Conservation (phyloP, 768 basidiomycete genomes). For the Mycena epipterygia region DNA sequence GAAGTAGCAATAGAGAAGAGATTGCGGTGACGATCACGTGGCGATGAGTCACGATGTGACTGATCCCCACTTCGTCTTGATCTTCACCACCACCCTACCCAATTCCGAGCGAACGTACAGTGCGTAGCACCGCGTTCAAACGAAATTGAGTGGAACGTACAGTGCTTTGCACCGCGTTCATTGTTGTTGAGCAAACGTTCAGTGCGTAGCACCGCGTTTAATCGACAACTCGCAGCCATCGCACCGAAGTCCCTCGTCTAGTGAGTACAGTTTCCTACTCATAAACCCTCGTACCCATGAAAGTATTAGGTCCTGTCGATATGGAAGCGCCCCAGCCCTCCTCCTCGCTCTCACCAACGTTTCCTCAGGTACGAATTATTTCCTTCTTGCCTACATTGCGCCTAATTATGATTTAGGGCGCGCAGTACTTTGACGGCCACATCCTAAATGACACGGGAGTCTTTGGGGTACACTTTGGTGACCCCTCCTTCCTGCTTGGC, state of each 20-base stretch:
- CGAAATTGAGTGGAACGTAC: conserved; percentile 15
- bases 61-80: not conserved
- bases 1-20: too few species aligned
- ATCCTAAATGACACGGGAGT: conserved; percentile 20
- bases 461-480: conserved; percentile 33
- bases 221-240: conserved; percentile 14
- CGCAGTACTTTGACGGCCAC: conserved; percentile 23
- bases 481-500: conserved; percentile 22
- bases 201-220: conserved; percentile 25
- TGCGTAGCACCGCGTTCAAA: conserved; percentile 25
- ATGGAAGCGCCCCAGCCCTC: conserved; percentile 27
- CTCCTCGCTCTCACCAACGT: conserved; percentile 1
- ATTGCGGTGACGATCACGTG: conserved; percentile 7
- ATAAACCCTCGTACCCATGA: conserved; percentile 9
- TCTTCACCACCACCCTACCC: not conserved
- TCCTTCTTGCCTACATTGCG: not conserved
- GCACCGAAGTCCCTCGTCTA: not conserved
- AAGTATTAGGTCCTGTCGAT: not conserved
- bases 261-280: conserved; percentile 13
- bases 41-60: conserved; percentile 17
- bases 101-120: conserved; percentile 20
- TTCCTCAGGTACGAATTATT: conserved; percentile 13
- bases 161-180: conserved; percentile 18
- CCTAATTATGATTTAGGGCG: not conserved
- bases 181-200: not conserved